phyloP scores from a whole-genome alignment of 345 rosid genomes.

The Reutealis trisperma region DNA sequence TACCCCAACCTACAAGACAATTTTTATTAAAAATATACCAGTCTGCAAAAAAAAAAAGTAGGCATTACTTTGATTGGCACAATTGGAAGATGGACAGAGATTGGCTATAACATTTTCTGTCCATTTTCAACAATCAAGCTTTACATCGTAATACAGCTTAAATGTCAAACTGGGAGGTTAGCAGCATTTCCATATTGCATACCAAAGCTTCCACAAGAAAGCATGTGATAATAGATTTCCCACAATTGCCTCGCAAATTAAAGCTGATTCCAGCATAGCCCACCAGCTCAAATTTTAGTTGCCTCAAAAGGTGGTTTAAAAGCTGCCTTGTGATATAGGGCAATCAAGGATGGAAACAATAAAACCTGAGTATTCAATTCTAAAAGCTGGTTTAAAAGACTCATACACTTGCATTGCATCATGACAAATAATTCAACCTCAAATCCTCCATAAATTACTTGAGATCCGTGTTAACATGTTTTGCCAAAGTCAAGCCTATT shows the following conservation, averaged over 20 bases:
- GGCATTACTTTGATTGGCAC: background rate
- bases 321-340: too few relatives aligned
- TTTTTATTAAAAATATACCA: background rate
- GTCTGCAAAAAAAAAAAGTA: background rate
- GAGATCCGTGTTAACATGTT: background rate
- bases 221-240: background rate
- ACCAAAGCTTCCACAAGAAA: background rate
- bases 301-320: background rate
- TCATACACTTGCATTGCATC: background rate
- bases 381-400: background rate
- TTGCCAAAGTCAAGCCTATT: background rate
- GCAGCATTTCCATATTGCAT: background rate
- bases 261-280: background rate
- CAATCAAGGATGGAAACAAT: background rate
- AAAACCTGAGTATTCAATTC: background rate
- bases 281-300: background rate
- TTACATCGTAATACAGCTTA: background rate
- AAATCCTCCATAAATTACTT: background rate
- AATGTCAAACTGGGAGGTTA: background rate
- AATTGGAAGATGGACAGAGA: background rate
- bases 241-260: background rate
- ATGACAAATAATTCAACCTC: background rate
- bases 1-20: constrained; percentile 56
- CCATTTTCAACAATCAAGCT: background rate
- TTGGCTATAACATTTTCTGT: background rate